Percentiles rank a stretch among this genome's conserved stretches.
Conservation (phyloP, 2,329 filamentous ascomycete genomes). For the Monosporascus sp. region DNA sequence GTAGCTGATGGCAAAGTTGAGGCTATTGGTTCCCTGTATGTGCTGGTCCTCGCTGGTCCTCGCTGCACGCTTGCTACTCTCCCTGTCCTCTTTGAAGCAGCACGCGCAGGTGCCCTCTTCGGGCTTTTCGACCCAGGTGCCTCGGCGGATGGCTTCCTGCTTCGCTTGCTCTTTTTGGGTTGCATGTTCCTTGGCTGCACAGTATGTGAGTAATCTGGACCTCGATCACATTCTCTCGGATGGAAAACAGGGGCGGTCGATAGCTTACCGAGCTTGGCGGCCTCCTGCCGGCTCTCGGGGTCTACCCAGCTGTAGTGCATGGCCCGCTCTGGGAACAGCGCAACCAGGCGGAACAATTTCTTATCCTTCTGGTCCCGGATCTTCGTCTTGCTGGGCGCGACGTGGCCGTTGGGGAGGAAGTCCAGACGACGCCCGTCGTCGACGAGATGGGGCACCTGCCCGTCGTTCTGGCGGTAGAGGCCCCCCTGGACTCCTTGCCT, state of each 20-base stretch:
- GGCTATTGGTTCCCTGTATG: not conserved
- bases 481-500: conserved; percentile 25
- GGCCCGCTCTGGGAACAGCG: conserved; percentile 43
- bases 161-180: conserved; percentile 12
- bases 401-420: conserved; percentile 23
- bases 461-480: conserved; percentile 24
- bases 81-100: conserved; percentile 18
- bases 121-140: conserved; percentile 17
- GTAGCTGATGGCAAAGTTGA: not conserved
- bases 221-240: not conserved
- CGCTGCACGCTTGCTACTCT: conserved; percentile 4
- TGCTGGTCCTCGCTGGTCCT: not conserved
- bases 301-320: conserved; percentile 42
- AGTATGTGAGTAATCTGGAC: not conserved
- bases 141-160: conserved; percentile 10
- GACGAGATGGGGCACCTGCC: conserved; percentile 16
- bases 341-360: conserved; percentile 21
- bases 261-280: conserved; percentile 36
- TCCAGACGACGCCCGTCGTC: conserved; percentile 12
- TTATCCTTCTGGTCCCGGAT: conserved; percentile 24
- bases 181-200: conserved; percentile 13
- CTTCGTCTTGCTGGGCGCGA: conserved; percentile 10
- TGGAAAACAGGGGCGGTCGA: not conserved
- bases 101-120: conserved; percentile 18
- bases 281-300: conserved; percentile 30